These are phyloP conservation scores for Vickermania spadyakhi DNA, from an alignment of 208 protist species.

Conservation along the genomic window DNA sequence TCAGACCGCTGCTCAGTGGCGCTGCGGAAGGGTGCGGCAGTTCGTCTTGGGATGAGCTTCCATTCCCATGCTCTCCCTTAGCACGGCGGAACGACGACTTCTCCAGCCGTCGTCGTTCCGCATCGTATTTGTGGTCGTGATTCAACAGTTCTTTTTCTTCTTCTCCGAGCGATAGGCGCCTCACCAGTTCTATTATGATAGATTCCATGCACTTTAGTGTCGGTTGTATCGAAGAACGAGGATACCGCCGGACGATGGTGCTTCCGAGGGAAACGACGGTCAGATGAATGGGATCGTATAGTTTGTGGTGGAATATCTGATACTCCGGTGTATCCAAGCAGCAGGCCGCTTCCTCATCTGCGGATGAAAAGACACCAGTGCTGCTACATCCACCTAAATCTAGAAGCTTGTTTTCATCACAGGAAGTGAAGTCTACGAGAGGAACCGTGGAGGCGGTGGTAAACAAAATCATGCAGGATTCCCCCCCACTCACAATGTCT, in stretches of 20 bases:
- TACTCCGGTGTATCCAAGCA: conserved; percentile 10
- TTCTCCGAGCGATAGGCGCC: conserved; percentile 19
- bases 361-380: neutral
- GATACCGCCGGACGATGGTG: conserved; percentile 42
- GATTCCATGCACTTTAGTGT: conserved; percentile 38
- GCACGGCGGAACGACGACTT: neutral
- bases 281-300: conserved; percentile 75
- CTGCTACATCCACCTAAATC: too few species aligned
- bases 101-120: neutral
- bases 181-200: conserved; percentile 46
- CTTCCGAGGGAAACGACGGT: conserved; percentile 62
- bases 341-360: neutral
- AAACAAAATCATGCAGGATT: conserved; percentile 70
- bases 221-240: conserved; percentile 11
- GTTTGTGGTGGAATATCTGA: conserved; percentile 75
- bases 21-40: neutral
- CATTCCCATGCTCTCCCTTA: neutral
- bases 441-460: conserved; percentile 24
- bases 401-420: neutral
- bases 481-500: conserved; percentile 38
- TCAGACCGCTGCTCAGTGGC: neutral
- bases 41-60: neutral
- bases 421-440: conserved; percentile 22
- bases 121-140: conserved; percentile 21
- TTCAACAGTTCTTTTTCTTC: conserved; percentile 22